Evolutionary conservation across 192 early-diverging fungal species (phyloP).

Genomic region (Coemansia asiatica): DNA sequence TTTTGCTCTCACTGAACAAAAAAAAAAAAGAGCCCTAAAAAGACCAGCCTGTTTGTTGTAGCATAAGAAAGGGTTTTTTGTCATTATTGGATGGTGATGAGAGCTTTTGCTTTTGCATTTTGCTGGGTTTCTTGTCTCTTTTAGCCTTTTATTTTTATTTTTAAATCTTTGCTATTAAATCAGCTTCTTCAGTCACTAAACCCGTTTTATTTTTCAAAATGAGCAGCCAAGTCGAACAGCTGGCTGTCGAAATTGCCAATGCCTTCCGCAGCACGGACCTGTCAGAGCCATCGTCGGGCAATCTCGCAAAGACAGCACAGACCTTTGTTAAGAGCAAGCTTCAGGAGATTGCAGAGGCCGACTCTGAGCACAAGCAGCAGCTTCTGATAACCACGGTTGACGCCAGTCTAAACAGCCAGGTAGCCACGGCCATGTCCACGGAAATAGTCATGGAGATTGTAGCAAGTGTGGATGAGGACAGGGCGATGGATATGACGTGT

Average conservation of each 20-base stretch:
- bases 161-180: too few relatives aligned
- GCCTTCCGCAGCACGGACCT: conserved; percentile 25
- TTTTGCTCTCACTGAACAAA: too few relatives aligned
- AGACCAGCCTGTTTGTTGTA: too few relatives aligned
- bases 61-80: too few relatives aligned
- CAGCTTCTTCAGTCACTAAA: too few relatives aligned
- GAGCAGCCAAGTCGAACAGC: conserved; percentile 15
- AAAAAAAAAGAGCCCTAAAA: too few relatives aligned
- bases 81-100: too few relatives aligned
- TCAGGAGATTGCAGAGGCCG: background rate
- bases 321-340: conserved; percentile 19
- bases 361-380: conserved; percentile 16
- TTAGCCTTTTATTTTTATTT: too few relatives aligned
- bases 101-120: too few relatives aligned
- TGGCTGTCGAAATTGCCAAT: conserved; percentile 23
- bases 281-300: background rate
- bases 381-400: conserved; percentile 42
- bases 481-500: conserved; percentile 28
- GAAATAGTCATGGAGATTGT: conserved; percentile 76
- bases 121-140: too few relatives aligned
- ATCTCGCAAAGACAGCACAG: conserved; percentile 1
- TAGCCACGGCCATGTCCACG: conserved; percentile 74
- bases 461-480: conserved; percentile 54
- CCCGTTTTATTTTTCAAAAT: conserved; percentile 4
- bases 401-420: conserved; percentile 63